These are phyloP conservation scores for Hortaea werneckii DNA, from an alignment of 2,329 filamentous ascomycete species.

Conservation along the genomic window DNA sequence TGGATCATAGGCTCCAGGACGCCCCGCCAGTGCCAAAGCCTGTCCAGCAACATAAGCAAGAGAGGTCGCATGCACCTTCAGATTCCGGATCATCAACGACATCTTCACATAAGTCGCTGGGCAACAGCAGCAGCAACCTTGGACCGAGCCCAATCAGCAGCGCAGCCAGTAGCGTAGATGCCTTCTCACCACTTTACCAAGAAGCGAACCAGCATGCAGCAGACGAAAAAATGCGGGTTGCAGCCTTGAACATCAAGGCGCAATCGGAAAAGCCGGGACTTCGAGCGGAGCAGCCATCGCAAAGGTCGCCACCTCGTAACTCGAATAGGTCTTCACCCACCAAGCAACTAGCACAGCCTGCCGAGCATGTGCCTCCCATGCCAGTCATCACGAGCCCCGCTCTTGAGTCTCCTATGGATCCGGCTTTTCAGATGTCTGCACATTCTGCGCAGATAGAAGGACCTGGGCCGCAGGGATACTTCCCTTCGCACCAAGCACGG, in stretches of 20 bases:
- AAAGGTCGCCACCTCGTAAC: constrained; percentile 13
- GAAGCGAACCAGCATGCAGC: constrained; percentile 9
- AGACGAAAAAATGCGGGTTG: constrained; percentile 16
- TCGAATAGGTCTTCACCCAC: constrained; percentile 8
- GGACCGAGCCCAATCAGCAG: constrained; percentile 21
- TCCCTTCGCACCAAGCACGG: neutral
- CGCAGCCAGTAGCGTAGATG: constrained; percentile 23
- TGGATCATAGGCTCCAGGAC: constrained; percentile 20
- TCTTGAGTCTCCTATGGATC: constrained; percentile 26
- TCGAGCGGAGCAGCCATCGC: constrained; percentile 15
- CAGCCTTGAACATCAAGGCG: constrained; percentile 13
- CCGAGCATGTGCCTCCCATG: constrained; percentile 1
- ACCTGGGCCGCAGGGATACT: neutral
- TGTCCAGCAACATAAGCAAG: constrained; percentile 16
- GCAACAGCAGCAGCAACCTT: constrained; percentile 16
- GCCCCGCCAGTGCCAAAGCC: constrained; percentile 24
- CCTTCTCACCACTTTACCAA: constrained; percentile 15
- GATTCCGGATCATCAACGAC: constrained; percentile 20
- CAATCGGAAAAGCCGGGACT: constrained; percentile 15
- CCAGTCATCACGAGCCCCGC: constrained; percentile 4
- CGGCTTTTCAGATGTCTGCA: constrained; percentile 8
- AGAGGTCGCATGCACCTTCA: constrained; percentile 19
- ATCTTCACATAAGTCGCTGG: constrained; percentile 16
- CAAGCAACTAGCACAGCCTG: neutral
- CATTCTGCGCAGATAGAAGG: neutral